phyloP scores from a whole-genome alignment of 2,329 filamentous ascomycete species.

The Clonostachys rhizophaga region DNA sequence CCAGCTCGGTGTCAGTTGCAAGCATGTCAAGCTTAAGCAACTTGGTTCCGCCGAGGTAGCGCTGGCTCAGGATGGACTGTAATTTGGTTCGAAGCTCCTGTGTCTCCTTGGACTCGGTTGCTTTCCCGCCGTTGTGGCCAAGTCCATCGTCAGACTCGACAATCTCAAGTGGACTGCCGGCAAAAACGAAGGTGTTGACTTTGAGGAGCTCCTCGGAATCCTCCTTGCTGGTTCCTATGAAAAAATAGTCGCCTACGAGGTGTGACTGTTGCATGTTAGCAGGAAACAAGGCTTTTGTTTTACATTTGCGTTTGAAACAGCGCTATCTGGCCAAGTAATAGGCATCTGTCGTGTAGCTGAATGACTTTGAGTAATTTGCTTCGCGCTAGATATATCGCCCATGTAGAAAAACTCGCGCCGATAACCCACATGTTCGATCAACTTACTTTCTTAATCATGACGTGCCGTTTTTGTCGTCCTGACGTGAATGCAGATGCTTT shows the following conservation, averaged over 20 bases:
- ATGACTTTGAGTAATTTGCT: neutral
- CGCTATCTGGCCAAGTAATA: conserved; percentile 19
- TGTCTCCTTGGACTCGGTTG: conserved; percentile 44
- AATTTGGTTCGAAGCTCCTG: conserved; percentile 65
- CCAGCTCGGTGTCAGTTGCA: conserved; percentile 65
- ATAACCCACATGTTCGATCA: conserved; percentile 11
- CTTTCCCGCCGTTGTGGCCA: conserved; percentile 20
- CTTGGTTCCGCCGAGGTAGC: conserved; percentile 69
- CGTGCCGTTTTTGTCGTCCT: conserved; percentile 34
- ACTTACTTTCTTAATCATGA: conserved; percentile 78
- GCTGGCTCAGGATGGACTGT: conserved; percentile 63
- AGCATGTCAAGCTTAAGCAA: conserved; percentile 80
- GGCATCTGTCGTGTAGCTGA: conserved; percentile 14
- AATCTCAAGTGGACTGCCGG: conserved; percentile 56
- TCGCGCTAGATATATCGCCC: neutral
- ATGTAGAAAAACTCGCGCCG: conserved; percentile 1
- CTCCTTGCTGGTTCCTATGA: conserved; percentile 61
- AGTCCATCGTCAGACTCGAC: conserved; percentile 39
- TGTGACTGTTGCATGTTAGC: conserved; percentile 70
- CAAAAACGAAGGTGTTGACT: conserved; percentile 65
- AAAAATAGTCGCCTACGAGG: conserved; percentile 63
- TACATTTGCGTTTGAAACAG: neutral
- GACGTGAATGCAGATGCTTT: conserved; percentile 56
- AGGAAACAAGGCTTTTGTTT: conserved; percentile 45
- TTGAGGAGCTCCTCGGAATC: conserved; percentile 62